Conservation (phyloP, 2,329 filamentous ascomycete genomes). For the Shiraia bambusicola region DNA sequence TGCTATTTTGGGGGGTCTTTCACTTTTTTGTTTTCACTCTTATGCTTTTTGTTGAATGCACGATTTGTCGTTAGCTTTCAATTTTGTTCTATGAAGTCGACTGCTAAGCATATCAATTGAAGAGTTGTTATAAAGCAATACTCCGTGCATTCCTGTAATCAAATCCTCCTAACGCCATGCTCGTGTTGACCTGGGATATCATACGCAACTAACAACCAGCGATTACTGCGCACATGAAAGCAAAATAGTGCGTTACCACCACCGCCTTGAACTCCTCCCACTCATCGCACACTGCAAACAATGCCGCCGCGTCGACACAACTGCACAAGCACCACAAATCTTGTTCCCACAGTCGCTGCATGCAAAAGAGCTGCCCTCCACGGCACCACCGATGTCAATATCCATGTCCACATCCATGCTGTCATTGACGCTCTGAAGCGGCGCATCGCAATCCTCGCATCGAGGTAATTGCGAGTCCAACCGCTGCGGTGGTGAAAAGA, state of each 20-base stretch:
- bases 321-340: conserved; percentile 48
- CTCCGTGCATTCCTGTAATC: neutral
- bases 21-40: too few relatives aligned
- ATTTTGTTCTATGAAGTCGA: too few relatives aligned
- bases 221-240: neutral
- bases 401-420: conserved; percentile 46
- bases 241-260: conserved; percentile 5
- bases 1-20: too few relatives aligned
- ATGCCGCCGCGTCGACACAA: conserved; percentile 39
- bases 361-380: conserved; percentile 32
- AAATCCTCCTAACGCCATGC: conserved; percentile 1
- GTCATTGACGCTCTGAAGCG: conserved; percentile 30
- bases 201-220: neutral
- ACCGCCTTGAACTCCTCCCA: conserved; percentile 10
- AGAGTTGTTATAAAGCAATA: too few relatives aligned
- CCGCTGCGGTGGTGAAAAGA: conserved; percentile 13
- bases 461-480: conserved; percentile 16
- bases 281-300: conserved; percentile 47
- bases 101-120: neutral
- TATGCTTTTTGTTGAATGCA: too few relatives aligned
- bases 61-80: too few relatives aligned
- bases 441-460: conserved; percentile 50
- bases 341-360: conserved; percentile 44
- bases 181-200: neutral
- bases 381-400: conserved; percentile 29